A percentile compares a stretch with the other conserved stretches of the same genome.
These are phyloP conservation scores for Linum trigynum DNA, from an alignment of 345 rosid genomes.

Conservation along the genomic window DNA sequence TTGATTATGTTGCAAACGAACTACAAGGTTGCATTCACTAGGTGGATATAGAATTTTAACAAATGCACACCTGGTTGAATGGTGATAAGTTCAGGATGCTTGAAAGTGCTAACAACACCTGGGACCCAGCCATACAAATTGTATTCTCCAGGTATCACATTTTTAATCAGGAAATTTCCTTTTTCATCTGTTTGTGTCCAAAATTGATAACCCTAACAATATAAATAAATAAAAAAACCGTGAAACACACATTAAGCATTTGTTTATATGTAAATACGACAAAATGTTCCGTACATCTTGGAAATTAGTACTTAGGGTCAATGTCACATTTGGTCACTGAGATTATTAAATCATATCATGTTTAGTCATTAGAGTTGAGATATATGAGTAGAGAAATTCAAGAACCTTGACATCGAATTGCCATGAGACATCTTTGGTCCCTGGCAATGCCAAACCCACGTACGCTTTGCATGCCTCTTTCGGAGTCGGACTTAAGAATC, in stretches of 20 bases:
- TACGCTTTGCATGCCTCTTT: slow-evolving; percentile 37
- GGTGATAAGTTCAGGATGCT: slow-evolving; percentile 24
- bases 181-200: slow-evolving; percentile 50
- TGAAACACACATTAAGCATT: no score
- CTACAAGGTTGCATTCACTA: background rate
- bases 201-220: slow-evolving; percentile 71
- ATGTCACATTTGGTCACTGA: no score
- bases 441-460: slow-evolving; percentile 72
- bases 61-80: slow-evolving; percentile 41
- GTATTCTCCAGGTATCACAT: slow-evolving; percentile 53
- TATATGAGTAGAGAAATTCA: no score
- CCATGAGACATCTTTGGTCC: slow-evolving; percentile 66
- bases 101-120: slow-evolving; percentile 61
- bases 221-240: no score
- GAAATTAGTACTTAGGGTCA: no score
- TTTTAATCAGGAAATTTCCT: slow-evolving; percentile 49
- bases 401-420: slow-evolving; percentile 62
- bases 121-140: slow-evolving; percentile 63
- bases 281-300: no score
- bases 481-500: slow-evolving; percentile 21
- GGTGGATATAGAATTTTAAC: no score
- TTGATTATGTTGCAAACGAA: background rate
- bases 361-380: no score
- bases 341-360: no score
- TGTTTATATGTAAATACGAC: no score